Conservation (phyloP, 352 stramenopile species). For the Globisporangium okanoganense region DNA sequence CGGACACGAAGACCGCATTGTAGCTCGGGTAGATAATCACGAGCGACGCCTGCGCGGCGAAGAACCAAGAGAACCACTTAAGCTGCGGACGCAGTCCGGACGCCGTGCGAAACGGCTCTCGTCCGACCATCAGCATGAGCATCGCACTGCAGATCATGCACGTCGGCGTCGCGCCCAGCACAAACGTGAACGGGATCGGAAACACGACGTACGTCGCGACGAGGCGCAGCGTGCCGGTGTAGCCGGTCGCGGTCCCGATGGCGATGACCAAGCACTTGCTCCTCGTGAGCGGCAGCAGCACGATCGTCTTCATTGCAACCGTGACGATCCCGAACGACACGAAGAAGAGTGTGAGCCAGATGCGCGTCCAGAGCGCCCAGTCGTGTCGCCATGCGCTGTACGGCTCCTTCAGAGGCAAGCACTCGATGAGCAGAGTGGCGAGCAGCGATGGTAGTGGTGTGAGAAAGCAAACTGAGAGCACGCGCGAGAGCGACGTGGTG, state of each 20-base stretch:
- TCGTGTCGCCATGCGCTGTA: constrained; percentile 9
- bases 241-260: neutral
- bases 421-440: constrained; percentile 21
- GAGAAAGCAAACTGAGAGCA: constrained; percentile 17
- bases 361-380: constrained; percentile 27
- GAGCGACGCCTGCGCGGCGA: constrained; percentile 15
- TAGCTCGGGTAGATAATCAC: constrained; percentile 18
- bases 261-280: neutral
- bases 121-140: constrained; percentile 8
- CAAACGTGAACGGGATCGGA: constrained; percentile 30
- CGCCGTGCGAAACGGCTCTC: constrained; percentile 5
- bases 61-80: constrained; percentile 1
- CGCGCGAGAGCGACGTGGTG: constrained; percentile 13
- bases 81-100: constrained; percentile 5
- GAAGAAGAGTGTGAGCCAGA: constrained; percentile 12
- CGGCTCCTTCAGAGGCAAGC: constrained; percentile 25
- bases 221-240: neutral
- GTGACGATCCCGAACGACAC: constrained; percentile 4
- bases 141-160: constrained; percentile 6
- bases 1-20: constrained; percentile 20
- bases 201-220: constrained; percentile 14
- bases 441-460: constrained; percentile 19
- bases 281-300: constrained; percentile 3
- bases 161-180: constrained; percentile 2
- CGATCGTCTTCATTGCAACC: neutral